Percentiles rank a stretch among this genome's conserved stretches.
Evolutionary conservation across 139 green algal genomes (phyloP).

Genomic region (Haematococcus lacustris): DNA sequence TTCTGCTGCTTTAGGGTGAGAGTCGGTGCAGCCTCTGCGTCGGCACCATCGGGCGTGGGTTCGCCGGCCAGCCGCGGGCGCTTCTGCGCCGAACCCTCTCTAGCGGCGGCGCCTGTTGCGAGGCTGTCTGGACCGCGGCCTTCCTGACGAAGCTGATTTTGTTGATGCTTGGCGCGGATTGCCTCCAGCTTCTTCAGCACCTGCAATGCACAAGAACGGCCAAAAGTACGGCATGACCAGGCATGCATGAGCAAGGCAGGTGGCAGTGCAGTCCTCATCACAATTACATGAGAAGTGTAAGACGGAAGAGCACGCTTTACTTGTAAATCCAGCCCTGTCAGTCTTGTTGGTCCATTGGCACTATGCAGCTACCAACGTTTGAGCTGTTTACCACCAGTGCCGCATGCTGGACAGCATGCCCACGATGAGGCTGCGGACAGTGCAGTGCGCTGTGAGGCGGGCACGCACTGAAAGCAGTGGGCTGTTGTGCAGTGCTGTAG

Average conservation of each 20-base stretch:
- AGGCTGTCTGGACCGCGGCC: background rate
- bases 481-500: too few species aligned
- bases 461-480: too few species aligned
- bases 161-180: too few species aligned
- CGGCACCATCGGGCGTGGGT: background rate
- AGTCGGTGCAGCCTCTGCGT: background rate
- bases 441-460: too few species aligned
- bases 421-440: too few species aligned
- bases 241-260: too few species aligned
- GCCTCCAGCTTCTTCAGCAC: conserved; percentile 43
- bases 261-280: background rate
- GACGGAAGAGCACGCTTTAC: background rate
- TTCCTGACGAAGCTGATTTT: too few species aligned
- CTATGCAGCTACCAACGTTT: background rate
- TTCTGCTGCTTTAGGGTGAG: background rate
- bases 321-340: background rate
- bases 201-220: background rate
- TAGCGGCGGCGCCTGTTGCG: background rate
- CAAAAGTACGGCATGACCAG: background rate
- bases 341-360: background rate
- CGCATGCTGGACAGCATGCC: too few species aligned
- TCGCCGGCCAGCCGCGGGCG: background rate
- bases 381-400: too few species aligned
- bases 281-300: background rate
- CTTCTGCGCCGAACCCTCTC: background rate